Evolutionary conservation across 345 rosid genomes (phyloP), one percentile per base, ranked within the genome.

Genomic region (Combretum micranthum): DNA sequence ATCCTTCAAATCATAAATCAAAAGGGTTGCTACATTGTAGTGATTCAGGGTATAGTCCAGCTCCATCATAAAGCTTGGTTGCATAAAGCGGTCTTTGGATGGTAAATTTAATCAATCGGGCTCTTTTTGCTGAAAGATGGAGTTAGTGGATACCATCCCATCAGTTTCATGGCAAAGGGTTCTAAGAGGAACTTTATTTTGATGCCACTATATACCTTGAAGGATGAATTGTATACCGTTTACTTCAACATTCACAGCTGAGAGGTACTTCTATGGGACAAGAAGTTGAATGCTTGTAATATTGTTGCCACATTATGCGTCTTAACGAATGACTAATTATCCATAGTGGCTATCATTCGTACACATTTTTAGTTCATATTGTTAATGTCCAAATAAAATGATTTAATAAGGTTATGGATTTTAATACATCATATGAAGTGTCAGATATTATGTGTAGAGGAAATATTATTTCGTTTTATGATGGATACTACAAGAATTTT

Each of bases 81-180:
- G 96, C 82, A 69, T 37, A 9, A 51, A 77, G 1, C 72, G 25
- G 44, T 56, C 68, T 13, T 68, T 66, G 2, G 75, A 52, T 13
- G 18, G 37, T 13, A 70, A 62, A 50, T 75, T 77, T 61, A 70
- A 64, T 21, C 15, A 64, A 23, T 85, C 76, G 39, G 75, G 78
- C 44, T 97, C 77, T 93, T 83, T 60, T 25, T 5, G 16, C 25
- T 85, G 76, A 64, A 32, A 4, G 63, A 76, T 16, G 97, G 88
- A 39, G n/a, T 76, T 2, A 63, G 80, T 20, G 57, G 69, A 21
- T 93, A 89, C 68, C 78, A 87, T 74, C 90, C 83, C 1, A 79
- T 87, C 68, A 93, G 96, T 75, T 93, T 93, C n/a, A 78, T 79
- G 52, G 91, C 89, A 21, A 75, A 64, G 20, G 97, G 97, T 44